These are phyloP conservation scores for Talaromyces sp. DNA, from an alignment of 2,329 filamentous ascomycete species.

Conservation along the genomic window DNA sequence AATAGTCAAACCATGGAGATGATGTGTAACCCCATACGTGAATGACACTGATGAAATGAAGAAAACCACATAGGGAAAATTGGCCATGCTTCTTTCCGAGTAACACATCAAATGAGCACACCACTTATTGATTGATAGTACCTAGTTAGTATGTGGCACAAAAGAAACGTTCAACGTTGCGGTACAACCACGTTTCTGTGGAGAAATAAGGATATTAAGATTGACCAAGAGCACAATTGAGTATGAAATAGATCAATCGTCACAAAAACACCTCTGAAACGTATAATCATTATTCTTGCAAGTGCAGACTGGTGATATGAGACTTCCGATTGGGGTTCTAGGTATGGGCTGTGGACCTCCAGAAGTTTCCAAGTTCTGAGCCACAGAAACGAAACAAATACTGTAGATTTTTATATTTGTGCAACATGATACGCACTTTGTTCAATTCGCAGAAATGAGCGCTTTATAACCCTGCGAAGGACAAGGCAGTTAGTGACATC, in stretches of 20 bases:
- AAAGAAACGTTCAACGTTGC: background rate
- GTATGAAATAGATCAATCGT: too few species aligned
- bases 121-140: background rate
- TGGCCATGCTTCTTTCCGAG: background rate
- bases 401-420: background rate
- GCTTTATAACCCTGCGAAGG: background rate
- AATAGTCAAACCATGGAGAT: too few species aligned
- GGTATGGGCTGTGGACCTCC: background rate
- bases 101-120: background rate
- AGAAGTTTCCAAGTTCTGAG: background rate
- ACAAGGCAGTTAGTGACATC: background rate
- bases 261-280: too few species aligned
- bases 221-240: too few species aligned
- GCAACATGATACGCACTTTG: background rate
- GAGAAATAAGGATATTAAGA: background rate
- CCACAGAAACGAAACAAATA: background rate
- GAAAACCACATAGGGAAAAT: background rate
- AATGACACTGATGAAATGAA: too few species aligned
- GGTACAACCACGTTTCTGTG: background rate
- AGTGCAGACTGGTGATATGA: too few species aligned
- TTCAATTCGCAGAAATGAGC: background rate
- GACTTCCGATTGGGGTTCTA: background rate
- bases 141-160: background rate
- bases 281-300: too few species aligned
- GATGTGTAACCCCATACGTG: background rate